These are phyloP conservation scores for Monosporascus sp. DNA, from an alignment of 2,329 filamentous ascomycete genomes.

Conservation along the genomic window DNA sequence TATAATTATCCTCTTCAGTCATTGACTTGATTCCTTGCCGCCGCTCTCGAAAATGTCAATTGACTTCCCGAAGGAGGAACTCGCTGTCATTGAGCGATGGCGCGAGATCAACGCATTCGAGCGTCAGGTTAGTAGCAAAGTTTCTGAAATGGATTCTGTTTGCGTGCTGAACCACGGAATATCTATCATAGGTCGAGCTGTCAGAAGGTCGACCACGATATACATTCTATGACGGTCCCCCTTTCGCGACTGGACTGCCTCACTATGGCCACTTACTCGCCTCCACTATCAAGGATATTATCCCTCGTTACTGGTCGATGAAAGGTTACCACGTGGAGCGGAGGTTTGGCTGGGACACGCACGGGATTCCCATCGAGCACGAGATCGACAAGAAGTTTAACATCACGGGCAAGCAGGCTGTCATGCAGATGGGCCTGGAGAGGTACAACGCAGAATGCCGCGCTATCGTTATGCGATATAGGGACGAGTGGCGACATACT, in stretches of 20 bases:
- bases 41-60: slow-evolving; percentile 63
- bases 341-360: slow-evolving; percentile 92
- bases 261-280: slow-evolving; percentile 74
- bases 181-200: slow-evolving; percentile 58
- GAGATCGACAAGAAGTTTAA: slow-evolving; percentile 96
- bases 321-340: slow-evolving; percentile 90
- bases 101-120: slow-evolving; percentile 88
- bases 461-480: slow-evolving; percentile 88
- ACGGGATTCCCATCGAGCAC: slow-evolving; percentile 91
- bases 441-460: slow-evolving; percentile 91
- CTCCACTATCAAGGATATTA: slow-evolving; percentile 95
- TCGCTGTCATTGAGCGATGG: slow-evolving; percentile 79
- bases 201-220: slow-evolving; percentile 78
- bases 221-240: slow-evolving; percentile 90
- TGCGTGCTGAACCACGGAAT: slow-evolving; percentile 6
- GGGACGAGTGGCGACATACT: slow-evolving; percentile 79
- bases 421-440: slow-evolving; percentile 77
- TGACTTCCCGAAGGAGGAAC: slow-evolving; percentile 89
- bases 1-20: too few species aligned
- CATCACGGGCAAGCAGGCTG: slow-evolving; percentile 81
- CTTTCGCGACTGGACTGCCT: slow-evolving; percentile 67
- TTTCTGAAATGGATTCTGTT: background rate
- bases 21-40: background rate
- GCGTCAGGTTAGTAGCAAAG: slow-evolving; percentile 55
- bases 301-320: slow-evolving; percentile 96